Conservation (phyloP, 2,329 filamentous ascomycete genomes). For the Fusarium chaquense region DNA sequence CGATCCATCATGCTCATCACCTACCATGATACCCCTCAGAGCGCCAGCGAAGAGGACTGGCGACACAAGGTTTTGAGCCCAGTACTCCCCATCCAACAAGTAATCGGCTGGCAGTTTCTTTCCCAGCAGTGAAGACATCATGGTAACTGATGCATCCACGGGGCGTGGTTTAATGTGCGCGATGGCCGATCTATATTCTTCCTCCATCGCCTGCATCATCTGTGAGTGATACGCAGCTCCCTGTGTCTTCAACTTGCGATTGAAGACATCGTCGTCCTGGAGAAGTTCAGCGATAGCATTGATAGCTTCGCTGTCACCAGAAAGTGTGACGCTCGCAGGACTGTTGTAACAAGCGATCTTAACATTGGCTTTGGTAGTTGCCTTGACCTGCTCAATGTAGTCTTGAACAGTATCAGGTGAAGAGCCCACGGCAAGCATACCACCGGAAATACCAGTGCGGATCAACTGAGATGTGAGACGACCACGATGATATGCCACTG, state of each 20-base stretch:
- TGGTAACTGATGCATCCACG: neutral
- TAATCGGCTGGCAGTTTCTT: neutral
- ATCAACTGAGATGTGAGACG: slow-evolving; percentile 5
- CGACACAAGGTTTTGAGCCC: slow-evolving; percentile 37
- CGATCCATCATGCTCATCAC: neutral
- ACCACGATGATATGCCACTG: slow-evolving; percentile 47
- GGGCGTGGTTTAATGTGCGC: neutral
- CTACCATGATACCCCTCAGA: slow-evolving; percentile 22
- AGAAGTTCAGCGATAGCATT: neutral
- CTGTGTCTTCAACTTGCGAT: slow-evolving; percentile 1
- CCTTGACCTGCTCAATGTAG: neutral
- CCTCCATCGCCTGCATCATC: slow-evolving; percentile 6
- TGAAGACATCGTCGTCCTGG: slow-evolving; percentile 4
- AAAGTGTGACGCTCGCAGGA: slow-evolving; percentile 4
- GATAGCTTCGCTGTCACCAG: slow-evolving; percentile 1
- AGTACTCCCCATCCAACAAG: slow-evolving; percentile 30
- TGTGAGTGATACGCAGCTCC: slow-evolving; percentile 20
- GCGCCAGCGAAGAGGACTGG: slow-evolving; percentile 15
- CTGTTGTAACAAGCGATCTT: slow-evolving; percentile 1
- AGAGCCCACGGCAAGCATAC: slow-evolving; percentile 5
- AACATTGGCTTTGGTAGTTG: neutral
- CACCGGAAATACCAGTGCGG: neutral
- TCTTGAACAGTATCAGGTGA: slow-evolving; percentile 1
- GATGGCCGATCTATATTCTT: neutral
- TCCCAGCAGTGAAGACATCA: slow-evolving; percentile 1